A percentile compares a stretch with the other conserved stretches of the same genome.
Conservation (phyloP, 805 yeast species). For the Monosporozyma siamensis region DNA sequence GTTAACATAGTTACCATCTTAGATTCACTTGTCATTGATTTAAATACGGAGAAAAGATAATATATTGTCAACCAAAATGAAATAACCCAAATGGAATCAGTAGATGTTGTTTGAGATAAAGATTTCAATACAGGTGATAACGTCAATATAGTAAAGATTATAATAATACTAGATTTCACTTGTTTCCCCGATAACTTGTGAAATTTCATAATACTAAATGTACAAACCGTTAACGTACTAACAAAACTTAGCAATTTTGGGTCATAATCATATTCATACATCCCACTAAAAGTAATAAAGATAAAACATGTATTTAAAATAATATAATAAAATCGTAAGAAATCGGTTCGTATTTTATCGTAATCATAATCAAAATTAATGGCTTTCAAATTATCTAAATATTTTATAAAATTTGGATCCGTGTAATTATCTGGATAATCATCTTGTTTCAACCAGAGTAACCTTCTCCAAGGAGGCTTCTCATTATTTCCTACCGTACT, state of each 20-base stretch:
- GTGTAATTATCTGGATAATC: constrained; percentile 84
- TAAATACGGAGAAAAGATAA: constrained; percentile 37
- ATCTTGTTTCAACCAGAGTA: constrained; percentile 75
- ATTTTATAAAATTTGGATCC: constrained; percentile 57
- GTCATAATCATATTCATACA: constrained; percentile 17
- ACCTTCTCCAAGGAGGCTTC: constrained; percentile 54
- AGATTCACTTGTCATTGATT: constrained; percentile 6
- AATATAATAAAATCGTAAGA: constrained; percentile 21
- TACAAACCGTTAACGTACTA: neutral
- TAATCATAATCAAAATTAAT: constrained; percentile 10
- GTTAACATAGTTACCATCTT: neutral
- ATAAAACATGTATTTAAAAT: constrained; percentile 55
- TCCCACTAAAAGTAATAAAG: constrained; percentile 45
- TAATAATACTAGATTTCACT: constrained; percentile 60
- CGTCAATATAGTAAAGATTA: constrained; percentile 61
- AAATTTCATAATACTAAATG: neutral
- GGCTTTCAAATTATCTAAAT: constrained; percentile 10
- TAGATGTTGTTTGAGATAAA: constrained; percentile 76
- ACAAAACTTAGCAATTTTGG: constrained; percentile 14
- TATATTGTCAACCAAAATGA: constrained; percentile 68
- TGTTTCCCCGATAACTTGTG: constrained; percentile 1
- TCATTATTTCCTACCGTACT: too few species aligned
- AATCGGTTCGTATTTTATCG: constrained; percentile 17
- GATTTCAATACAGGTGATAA: constrained; percentile 87
- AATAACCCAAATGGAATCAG: constrained; percentile 92